Conservation (phyloP, 2,329 filamentous ascomycete genomes). For the Calonectria hawksworthii region DNA sequence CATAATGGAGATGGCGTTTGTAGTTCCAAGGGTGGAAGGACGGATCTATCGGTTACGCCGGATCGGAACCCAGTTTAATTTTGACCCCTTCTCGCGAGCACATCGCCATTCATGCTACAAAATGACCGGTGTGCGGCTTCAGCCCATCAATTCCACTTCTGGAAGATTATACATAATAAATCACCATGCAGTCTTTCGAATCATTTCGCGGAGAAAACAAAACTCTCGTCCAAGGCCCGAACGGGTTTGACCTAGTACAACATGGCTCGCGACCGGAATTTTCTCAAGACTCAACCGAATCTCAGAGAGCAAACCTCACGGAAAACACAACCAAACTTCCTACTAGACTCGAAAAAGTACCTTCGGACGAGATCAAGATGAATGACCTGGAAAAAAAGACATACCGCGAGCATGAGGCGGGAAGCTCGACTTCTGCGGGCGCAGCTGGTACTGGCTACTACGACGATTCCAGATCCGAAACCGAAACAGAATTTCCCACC, state of each 20-base stretch:
- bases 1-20: not conserved
- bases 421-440: not conserved
- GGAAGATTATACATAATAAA: not conserved
- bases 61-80: not conserved
- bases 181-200: not conserved
- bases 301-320: too few relatives aligned
- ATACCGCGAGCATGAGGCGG: not conserved
- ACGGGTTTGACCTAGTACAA: not conserved
- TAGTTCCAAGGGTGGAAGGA: not conserved
- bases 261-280: not conserved
- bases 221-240: not conserved
- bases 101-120: not conserved
- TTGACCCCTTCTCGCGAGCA: not conserved
- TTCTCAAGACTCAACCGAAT: not conserved
- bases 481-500: not conserved
- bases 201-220: not conserved
- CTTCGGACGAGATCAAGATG: not conserved
- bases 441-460: not conserved
- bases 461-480: not conserved
- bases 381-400: not conserved
- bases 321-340: not conserved
- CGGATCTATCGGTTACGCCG: not conserved
- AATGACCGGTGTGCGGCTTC: not conserved
- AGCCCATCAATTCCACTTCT: not conserved
- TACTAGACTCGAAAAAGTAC: not conserved